These are phyloP conservation scores for Phytophthora boehmeriae DNA, from an alignment of 352 stramenopile species.

Conservation along the genomic window DNA sequence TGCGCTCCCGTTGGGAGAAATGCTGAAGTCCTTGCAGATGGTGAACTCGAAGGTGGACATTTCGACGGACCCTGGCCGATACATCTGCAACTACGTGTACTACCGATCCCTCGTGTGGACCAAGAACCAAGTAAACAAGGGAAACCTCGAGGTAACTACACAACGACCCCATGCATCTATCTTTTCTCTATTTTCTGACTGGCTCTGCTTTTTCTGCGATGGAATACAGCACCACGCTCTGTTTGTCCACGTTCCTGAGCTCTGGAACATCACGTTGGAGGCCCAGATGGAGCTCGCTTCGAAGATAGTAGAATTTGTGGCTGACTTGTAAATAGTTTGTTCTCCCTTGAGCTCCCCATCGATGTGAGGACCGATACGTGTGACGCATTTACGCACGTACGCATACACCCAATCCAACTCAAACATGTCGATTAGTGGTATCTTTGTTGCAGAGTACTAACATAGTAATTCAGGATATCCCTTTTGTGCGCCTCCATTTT, in stretches of 20 bases:
- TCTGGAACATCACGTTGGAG: slow-evolving; percentile 56
- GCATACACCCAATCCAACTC: neutral
- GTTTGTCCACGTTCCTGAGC: slow-evolving; percentile 82
- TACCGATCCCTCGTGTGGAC: slow-evolving; percentile 77
- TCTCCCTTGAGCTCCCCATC: no score
- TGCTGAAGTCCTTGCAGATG: slow-evolving; percentile 45
- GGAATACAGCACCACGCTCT: slow-evolving; percentile 55
- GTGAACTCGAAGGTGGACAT: slow-evolving; percentile 45
- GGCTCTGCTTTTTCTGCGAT: neutral
- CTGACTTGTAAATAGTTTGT: slow-evolving; percentile 26
- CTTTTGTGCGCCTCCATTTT: no score
- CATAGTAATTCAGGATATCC: no score
- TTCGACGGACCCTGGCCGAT: slow-evolving; percentile 77
- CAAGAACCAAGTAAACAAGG: slow-evolving; percentile 44
- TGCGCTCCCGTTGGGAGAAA: slow-evolving; percentile 57
- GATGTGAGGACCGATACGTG: neutral
- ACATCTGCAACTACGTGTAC: slow-evolving; percentile 91
- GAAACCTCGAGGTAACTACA: slow-evolving; percentile 40
- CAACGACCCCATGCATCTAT: no score
- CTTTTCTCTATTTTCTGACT: neutral
- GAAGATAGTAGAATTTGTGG: slow-evolving; percentile 59
- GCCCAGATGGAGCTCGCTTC: slow-evolving; percentile 69
- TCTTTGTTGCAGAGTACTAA: no score
- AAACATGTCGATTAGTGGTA: no score
- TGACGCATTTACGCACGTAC: slow-evolving; percentile 5